phyloP scores from a whole-genome alignment of 352 stramenopile species.

The Albugo candida region DNA sequence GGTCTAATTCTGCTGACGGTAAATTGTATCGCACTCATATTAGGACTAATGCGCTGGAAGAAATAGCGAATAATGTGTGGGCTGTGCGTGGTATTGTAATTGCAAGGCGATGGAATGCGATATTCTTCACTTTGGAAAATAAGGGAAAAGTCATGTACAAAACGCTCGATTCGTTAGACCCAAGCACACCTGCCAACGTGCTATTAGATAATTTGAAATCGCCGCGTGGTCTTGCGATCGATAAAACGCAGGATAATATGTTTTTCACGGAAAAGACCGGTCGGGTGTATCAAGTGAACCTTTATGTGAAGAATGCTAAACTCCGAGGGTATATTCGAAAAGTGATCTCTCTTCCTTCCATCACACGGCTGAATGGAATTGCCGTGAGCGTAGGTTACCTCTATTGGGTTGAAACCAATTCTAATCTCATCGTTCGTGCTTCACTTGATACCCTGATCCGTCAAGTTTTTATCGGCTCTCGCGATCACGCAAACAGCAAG shows the following conservation, averaged over 20 bases:
- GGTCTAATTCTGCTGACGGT: constrained; percentile 46
- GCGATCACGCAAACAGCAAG: constrained; percentile 15
- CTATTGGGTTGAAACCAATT: constrained; percentile 57
- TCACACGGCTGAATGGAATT: constrained; percentile 35
- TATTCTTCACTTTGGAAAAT: constrained; percentile 38
- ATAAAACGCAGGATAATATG: constrained; percentile 13
- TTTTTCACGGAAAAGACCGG: constrained; percentile 64
- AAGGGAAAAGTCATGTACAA: constrained; percentile 27
- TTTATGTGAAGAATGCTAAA: constrained; percentile 1
- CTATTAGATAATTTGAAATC: constrained; percentile 22
- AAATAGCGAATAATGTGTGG: constrained; percentile 24
- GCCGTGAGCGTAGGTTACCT: constrained; percentile 38
- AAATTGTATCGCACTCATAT: constrained; percentile 40
- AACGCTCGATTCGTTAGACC: neutral
- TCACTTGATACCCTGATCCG: constrained; percentile 20
- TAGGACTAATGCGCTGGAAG: constrained; percentile 17
- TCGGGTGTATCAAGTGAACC: constrained; percentile 18
- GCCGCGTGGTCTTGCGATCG: constrained; percentile 28
- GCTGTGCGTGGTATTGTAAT: constrained; percentile 27
- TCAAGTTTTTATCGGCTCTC: constrained; percentile 27
- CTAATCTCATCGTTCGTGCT: constrained; percentile 32
- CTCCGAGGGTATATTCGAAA: neutral
- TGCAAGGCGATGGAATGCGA: constrained; percentile 1
- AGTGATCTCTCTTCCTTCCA: constrained; percentile 8
- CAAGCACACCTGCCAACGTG: neutral